Evolutionary conservation across 441 rosid species (phyloP).

Genomic region (Hypseocharis bilobata): DNA sequence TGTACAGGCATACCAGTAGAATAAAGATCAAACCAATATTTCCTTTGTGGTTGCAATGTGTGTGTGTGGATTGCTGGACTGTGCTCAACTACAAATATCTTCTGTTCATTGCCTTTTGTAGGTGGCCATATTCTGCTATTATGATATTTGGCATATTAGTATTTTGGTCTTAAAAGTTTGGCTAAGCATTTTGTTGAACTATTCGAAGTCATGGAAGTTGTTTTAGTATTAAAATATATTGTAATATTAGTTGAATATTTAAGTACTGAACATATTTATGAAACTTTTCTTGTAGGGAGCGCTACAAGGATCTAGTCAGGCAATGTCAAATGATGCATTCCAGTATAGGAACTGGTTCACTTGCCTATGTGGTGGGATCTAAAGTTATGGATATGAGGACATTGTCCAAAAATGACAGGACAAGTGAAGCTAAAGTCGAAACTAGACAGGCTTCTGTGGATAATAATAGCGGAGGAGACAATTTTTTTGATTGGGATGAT

Average conservation of each 20-base stretch:
- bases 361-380: slow-evolving; percentile 86
- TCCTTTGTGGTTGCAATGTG: no score
- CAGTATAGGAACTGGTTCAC: slow-evolving; percentile 83
- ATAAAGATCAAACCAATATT: not conserved
- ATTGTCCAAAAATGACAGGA: slow-evolving; percentile 54
- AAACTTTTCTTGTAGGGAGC: slow-evolving; percentile 49
- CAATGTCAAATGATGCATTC: slow-evolving; percentile 87
- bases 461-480: slow-evolving; percentile 37
- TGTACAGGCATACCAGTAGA: not conserved
- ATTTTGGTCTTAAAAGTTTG: no score
- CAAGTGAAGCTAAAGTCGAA: slow-evolving; percentile 37
- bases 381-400: slow-evolving; percentile 91
- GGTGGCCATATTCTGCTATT: no score
- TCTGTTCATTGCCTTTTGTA: no score
- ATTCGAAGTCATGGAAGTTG: not conserved
- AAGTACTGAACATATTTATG: slow-evolving; percentile 14
- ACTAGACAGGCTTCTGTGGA: slow-evolving; percentile 36
- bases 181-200: no score
- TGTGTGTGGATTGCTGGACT: not conserved
- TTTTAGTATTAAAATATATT: not conserved
- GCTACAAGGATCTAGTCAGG: slow-evolving; percentile 53
- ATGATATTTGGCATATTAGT: no score
- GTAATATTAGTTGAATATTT: not conserved
- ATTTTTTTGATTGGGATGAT: slow-evolving; percentile 40
- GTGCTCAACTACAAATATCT: not conserved